These are phyloP conservation scores for Syncephalastrum monosporum DNA, from an alignment of 371 early-diverging fungal species.

Conservation along the genomic window DNA sequence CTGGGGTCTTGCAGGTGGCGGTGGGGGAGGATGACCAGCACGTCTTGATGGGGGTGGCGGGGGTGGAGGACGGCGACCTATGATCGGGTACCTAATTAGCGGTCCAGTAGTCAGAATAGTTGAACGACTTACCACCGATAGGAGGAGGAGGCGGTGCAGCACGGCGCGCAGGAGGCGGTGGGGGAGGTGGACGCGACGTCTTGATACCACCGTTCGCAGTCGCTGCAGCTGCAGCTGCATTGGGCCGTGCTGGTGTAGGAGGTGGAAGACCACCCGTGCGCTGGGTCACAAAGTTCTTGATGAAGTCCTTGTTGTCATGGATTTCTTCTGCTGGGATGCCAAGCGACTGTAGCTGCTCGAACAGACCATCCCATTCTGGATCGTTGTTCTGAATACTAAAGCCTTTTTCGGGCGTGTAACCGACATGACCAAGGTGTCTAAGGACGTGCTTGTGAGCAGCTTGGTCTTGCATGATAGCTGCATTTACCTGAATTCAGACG, in stretches of 20 bases:
- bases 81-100: not conserved
- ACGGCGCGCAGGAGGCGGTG: slow-evolving; percentile 25
- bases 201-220: not conserved
- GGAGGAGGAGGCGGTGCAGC: slow-evolving; percentile 34
- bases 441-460: not conserved
- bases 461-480: not conserved
- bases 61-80: slow-evolving; percentile 45
- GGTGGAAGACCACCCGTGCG: slow-evolving; percentile 38
- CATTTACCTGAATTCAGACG: slow-evolving; percentile 69
- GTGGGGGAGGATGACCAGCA: slow-evolving; percentile 13
- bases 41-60: slow-evolving; percentile 32
- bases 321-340: slow-evolving; percentile 48
- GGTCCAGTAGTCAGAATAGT: too few species aligned
- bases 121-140: slow-evolving; percentile 28
- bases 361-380: slow-evolving; percentile 77
- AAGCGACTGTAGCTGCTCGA: slow-evolving; percentile 45
- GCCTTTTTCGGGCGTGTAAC: slow-evolving; percentile 78
- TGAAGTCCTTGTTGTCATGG: slow-evolving; percentile 45
- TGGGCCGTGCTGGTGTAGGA: slow-evolving; percentile 12
- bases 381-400: slow-evolving; percentile 82
- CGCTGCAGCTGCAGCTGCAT: slow-evolving; percentile 15
- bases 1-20: slow-evolving; percentile 14
- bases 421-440: slow-evolving; percentile 79
- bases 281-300: slow-evolving; percentile 45
- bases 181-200: slow-evolving; percentile 38